Conservation (phyloP, 352 stramenopile species). For the Phytophthora pisi region DNA sequence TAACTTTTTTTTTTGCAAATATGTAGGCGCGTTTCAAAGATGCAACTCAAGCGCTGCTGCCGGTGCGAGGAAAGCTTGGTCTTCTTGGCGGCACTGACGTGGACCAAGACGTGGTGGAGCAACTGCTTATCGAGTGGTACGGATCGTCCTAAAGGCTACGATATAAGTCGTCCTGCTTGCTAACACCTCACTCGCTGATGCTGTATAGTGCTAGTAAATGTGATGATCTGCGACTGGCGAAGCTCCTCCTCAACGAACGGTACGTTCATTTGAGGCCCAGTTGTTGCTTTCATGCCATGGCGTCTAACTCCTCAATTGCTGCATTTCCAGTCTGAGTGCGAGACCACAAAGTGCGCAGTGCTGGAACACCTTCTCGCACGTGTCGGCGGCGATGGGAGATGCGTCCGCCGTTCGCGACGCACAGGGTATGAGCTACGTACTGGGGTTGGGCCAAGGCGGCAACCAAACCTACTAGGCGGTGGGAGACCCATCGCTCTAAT, state of each 20-base stretch:
- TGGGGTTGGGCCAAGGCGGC: conserved; percentile 78
- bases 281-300: not conserved
- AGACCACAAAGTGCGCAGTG: conserved; percentile 82
- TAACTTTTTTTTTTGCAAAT: not conserved
- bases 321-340: conserved; percentile 53
- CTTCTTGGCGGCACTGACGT: conserved; percentile 76
- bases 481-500: conserved; percentile 4
- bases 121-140: conserved; percentile 84
- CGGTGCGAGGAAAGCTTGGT: conserved; percentile 65
- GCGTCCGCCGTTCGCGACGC: conserved; percentile 76
- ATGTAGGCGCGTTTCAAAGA: conserved; percentile 59
- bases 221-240: conserved; percentile 68
- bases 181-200: not conserved
- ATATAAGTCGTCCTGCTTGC: not conserved
- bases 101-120: conserved; percentile 75
- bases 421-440: conserved; percentile 90
- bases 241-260: conserved; percentile 86
- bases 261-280: conserved; percentile 9
- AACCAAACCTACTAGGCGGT: conserved; percentile 70
- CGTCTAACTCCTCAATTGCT: conserved; percentile 5
- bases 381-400: conserved; percentile 75
- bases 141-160: not conserved
- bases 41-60: conserved; percentile 58
- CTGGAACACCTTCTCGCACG: conserved; percentile 77
- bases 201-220: conserved; percentile 65